Evolutionary conservation across 257 asterid genomes (phyloP), one percentile per base, ranked within the genome.

Genomic region (Solanum clarkiae): DNA sequence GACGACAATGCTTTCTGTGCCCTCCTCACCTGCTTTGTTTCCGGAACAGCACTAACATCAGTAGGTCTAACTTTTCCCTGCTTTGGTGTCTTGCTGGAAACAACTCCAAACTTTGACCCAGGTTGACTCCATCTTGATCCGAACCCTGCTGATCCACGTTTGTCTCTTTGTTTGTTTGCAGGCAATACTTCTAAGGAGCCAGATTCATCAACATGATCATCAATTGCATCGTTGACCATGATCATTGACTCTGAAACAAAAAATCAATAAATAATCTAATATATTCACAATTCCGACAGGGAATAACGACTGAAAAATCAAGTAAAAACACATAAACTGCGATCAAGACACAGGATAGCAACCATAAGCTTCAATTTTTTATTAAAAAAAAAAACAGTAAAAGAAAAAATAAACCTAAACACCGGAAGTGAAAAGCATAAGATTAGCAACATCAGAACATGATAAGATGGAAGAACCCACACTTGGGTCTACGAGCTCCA

Each of bases 131-230:
- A 90, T 92, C 90, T 94, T 68, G 69, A 88, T 90, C 88, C 92
- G 65, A 90, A 89, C 77, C 92, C 92, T 4, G 87, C 66, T 66
- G 87, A 86, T 86, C 86, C 90, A 55, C 85, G 91, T 86, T 91
- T 91, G 75, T 89, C 97, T 85, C 89, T 92, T 83, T 69, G 86
- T 69, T 65, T 91, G 85, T 87, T 88, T 60, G 80, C 77, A 49
- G 89, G 91, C 85, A 66, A 86, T 86, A 88, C 87, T 89, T 90
- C 96, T 40, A 86, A 72, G 55, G 95, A 86, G 83, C 86, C 90
- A 79, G 92, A 90, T 91, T 94, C 97, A 89, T 91, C 97, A 84
- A 84, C 91, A 88, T 84, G 93, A 83, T 91, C 93, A 84, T 57
- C 92, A 84, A 65, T 80, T 57, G 88, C 94, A 57, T 89, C 95